Evolutionary conservation across 2,329 filamentous ascomycete species (phyloP).

Genomic region (Cladorrhinum sp.): DNA sequence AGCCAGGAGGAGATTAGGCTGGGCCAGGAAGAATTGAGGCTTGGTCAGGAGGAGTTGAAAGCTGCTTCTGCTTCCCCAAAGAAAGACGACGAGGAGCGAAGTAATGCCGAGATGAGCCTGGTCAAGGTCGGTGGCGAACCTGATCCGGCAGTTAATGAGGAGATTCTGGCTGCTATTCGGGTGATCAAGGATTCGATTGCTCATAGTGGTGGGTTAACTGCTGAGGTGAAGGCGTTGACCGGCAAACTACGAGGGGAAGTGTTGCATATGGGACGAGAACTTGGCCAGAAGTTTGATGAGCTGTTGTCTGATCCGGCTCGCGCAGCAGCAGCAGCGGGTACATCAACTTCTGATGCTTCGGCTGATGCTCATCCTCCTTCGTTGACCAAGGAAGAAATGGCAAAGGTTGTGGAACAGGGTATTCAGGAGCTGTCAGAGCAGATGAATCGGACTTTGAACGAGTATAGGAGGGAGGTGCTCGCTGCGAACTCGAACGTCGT

Average conservation of each 20-base stretch:
- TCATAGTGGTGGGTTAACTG: slow-evolving; percentile 83
- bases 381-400: slow-evolving; percentile 64
- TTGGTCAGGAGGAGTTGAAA: slow-evolving; percentile 22
- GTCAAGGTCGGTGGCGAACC: slow-evolving; percentile 44
- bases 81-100: not conserved
- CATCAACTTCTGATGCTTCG: slow-evolving; percentile 33
- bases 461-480: slow-evolving; percentile 60
- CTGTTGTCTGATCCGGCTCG: slow-evolving; percentile 42
- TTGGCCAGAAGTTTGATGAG: slow-evolving; percentile 82
- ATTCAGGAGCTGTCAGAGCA: slow-evolving; percentile 80
- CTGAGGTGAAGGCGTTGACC: slow-evolving; percentile 86
- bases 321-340: too few species aligned
- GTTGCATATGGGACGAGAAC: slow-evolving; percentile 87
- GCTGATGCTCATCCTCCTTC: slow-evolving; percentile 40
- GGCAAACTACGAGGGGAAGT: slow-evolving; percentile 89
- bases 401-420: slow-evolving; percentile 74
- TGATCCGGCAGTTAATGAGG: slow-evolving; percentile 56
- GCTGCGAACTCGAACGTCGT: not conserved
- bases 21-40: slow-evolving; percentile 38
- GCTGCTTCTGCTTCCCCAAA: not conserved
- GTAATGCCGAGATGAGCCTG: not conserved
- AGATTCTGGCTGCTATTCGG: slow-evolving; percentile 77
- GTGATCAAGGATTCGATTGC: slow-evolving; percentile 89
- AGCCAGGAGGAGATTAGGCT: slow-evolving; percentile 31
- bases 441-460: slow-evolving; percentile 73